Evolutionary conservation across 495 filamentous ascomycete species (phyloP).

Genomic region (Penicillium ochrochloron): DNA sequence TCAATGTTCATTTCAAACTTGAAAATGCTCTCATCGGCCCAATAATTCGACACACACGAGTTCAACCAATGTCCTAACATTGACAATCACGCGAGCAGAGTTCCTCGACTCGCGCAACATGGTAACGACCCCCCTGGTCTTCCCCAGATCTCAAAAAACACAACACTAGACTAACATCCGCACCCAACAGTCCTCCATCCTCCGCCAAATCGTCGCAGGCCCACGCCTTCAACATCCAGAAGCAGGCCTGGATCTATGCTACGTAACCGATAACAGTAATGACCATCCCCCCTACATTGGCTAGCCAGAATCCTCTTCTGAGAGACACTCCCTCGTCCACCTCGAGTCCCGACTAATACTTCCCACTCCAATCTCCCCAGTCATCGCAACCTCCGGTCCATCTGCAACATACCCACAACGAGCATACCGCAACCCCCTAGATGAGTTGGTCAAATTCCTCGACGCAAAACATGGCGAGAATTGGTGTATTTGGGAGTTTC

Average conservation of each 20-base stretch:
- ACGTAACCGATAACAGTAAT: constrained; percentile 79
- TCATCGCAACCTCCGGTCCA: constrained; percentile 82
- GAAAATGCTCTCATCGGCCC: background rate
- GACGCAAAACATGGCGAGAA: constrained; percentile 78
- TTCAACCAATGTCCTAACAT: constrained; percentile 7
- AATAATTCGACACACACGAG: background rate
- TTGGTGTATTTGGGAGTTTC: constrained; percentile 97
- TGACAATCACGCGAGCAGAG: constrained; percentile 6
- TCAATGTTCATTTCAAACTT: constrained; percentile 7
- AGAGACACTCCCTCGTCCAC: background rate
- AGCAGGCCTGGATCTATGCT: constrained; percentile 91
- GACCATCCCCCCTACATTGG: constrained; percentile 4
- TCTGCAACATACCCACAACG: constrained; percentile 84
- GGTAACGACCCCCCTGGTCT: constrained; percentile 12
- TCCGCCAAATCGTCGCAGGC: constrained; percentile 77
- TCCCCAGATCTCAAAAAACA: background rate
- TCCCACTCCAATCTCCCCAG: constrained; percentile 32
- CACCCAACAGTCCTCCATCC: constrained; percentile 59
- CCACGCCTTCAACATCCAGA: constrained; percentile 83
- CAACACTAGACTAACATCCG: constrained; percentile 1
- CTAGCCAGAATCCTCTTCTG: background rate
- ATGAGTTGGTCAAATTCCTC: constrained; percentile 81
- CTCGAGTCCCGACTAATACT: constrained; percentile 1
- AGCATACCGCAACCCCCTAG: constrained; percentile 90
- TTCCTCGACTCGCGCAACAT: constrained; percentile 18